Percentiles rank a stretch among this genome's conserved stretches.
phyloP scores from a whole-genome alignment of 164 flowering plant genomes.

The Aristolochia californica region DNA sequence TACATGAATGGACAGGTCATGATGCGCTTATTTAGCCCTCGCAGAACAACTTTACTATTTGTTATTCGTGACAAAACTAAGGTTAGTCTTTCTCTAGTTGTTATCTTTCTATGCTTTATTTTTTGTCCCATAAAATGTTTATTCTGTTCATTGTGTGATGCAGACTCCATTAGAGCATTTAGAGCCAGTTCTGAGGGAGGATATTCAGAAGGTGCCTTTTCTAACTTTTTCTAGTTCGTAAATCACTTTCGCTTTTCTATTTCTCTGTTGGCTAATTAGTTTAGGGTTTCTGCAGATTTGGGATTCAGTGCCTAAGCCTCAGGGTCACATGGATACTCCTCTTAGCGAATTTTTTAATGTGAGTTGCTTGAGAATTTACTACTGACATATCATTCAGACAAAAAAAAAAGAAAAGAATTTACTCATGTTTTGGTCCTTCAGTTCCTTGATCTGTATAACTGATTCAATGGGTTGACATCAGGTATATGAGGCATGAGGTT shows the following conservation, averaged over 20 bases:
- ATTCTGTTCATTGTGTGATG: constrained; percentile 7
- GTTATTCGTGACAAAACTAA: constrained; percentile 59
- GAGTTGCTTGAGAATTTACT: constrained; percentile 4
- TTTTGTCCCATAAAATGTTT: background rate
- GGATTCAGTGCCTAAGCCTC: constrained; percentile 50
- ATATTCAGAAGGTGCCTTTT: constrained; percentile 44
- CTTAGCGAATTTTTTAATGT: constrained; percentile 58
- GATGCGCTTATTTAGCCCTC: constrained; percentile 61
- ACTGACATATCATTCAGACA: background rate
- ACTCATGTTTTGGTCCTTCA: too few species aligned
- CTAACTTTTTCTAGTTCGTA: background rate
- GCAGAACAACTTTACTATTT: constrained; percentile 50
- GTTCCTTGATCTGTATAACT: too few species aligned
- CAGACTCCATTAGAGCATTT: constrained; percentile 51
- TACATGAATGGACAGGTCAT: constrained; percentile 46
- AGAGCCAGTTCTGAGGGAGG: constrained; percentile 49
- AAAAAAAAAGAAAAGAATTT: too few species aligned
- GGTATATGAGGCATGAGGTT: too few species aligned
- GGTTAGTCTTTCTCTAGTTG: constrained; percentile 19
- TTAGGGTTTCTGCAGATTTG: constrained; percentile 38
- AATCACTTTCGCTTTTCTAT: background rate
- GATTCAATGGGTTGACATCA: too few species aligned
- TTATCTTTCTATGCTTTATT: background rate
- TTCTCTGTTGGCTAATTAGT: background rate
- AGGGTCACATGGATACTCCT: constrained; percentile 40